phyloP scores from a whole-genome alignment of 148 eudicot species.

The Hydrangea macrophylla region DNA sequence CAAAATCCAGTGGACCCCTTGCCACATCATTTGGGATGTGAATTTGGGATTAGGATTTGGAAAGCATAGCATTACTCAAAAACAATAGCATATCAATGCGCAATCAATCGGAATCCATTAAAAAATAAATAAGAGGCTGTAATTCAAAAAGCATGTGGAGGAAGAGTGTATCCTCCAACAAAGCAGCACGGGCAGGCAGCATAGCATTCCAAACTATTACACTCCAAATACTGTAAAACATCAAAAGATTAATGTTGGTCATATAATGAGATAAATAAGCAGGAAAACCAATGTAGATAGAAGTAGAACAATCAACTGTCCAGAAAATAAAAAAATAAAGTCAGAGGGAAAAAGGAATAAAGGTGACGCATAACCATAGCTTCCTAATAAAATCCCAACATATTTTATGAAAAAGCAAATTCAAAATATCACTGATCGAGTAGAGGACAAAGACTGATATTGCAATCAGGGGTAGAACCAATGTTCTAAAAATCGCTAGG shows the following conservation, averaged over 20 bases:
- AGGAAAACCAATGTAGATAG: not conserved
- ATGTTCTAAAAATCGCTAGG: too few species aligned
- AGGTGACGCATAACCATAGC: not conserved
- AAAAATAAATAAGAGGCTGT: too few species aligned
- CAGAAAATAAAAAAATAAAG: not conserved
- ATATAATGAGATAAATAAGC: not conserved
- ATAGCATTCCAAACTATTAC: not conserved
- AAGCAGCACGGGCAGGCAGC: not conserved
- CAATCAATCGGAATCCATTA: not conserved
- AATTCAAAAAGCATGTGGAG: not conserved
- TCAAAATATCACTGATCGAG: not conserved
- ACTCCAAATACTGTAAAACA: not conserved
- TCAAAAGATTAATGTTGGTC: not conserved
- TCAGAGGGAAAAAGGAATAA: not conserved
- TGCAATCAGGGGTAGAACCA: too few species aligned
- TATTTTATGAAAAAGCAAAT: not conserved
- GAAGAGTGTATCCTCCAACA: not conserved
- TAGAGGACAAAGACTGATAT: not conserved
- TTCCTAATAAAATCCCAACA: not conserved
- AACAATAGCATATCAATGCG: not conserved
- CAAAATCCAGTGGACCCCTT: too few species aligned
- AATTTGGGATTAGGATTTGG: too few species aligned
- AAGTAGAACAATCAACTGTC: conserved; percentile 5
- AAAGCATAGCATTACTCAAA: too few species aligned
- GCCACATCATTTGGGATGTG: too few species aligned